These are phyloP conservation scores for Plantago lanceolata DNA, from an alignment of 305 asterid species.

Conservation along the genomic window DNA sequence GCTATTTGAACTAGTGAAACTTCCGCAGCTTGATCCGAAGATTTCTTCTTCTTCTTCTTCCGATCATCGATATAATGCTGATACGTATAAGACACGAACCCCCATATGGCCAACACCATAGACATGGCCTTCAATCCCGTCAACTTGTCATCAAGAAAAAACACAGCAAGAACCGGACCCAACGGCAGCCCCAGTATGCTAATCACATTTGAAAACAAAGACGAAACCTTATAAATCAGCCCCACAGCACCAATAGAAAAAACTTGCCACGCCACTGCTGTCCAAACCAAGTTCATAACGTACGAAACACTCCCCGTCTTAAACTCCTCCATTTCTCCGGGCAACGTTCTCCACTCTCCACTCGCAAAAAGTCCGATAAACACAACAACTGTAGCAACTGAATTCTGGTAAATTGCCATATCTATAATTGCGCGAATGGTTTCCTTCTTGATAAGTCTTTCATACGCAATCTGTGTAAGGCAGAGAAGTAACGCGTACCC, in stretches of 20 bases:
- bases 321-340: slow-evolving; percentile 39
- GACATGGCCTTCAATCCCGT: slow-evolving; percentile 56
- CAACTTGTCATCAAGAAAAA: slow-evolving; percentile 47
- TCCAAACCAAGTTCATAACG: slow-evolving; percentile 47
- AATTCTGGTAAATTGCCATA: slow-evolving; percentile 29
- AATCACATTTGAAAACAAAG: slow-evolving; percentile 66
- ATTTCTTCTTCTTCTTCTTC: slow-evolving; percentile 18
- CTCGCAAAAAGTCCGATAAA: slow-evolving; percentile 44
- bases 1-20: slow-evolving; percentile 24
- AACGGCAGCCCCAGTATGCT: slow-evolving; percentile 56
- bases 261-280: slow-evolving; percentile 57
- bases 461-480: slow-evolving; percentile 40
- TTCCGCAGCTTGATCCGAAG: slow-evolving; percentile 13
- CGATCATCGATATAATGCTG: slow-evolving; percentile 65
- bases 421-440: slow-evolving; percentile 33
- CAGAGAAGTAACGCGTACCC: slow-evolving; percentile 40
- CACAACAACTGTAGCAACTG: slow-evolving; percentile 30
- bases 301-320: slow-evolving; percentile 38
- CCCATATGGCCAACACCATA: slow-evolving; percentile 67
- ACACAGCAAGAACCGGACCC: slow-evolving; percentile 58
- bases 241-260: slow-evolving; percentile 44
- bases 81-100: slow-evolving; percentile 56
- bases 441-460: slow-evolving; percentile 37
- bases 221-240: slow-evolving; percentile 45
- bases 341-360: slow-evolving; percentile 50